Evolutionary conservation across 345 rosid genomes (phyloP).

Genomic region (Viola odorata): DNA sequence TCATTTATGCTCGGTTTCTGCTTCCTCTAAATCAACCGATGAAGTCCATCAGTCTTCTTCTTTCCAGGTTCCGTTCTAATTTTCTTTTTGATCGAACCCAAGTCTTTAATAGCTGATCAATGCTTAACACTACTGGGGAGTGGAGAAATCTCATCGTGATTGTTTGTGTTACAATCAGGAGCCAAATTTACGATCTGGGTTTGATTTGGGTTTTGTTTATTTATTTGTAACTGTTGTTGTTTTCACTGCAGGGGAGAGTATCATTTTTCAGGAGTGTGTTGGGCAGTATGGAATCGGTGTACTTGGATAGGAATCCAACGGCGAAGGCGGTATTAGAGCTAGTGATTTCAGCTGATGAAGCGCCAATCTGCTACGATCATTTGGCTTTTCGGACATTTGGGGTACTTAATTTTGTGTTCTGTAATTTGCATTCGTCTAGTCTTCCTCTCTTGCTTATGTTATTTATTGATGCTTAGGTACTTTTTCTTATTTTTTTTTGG

Average conservation of each 20-base stretch:
- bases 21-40: conserved; percentile 28
- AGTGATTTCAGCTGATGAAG: conserved; percentile 47
- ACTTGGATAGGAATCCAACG: conserved; percentile 68
- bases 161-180: not conserved
- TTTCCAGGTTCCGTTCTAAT: conserved; percentile 25
- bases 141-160: too few species aligned
- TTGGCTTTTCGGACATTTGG: conserved; percentile 92
- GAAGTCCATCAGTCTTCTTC: conserved; percentile 9
- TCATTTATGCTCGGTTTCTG: conserved; percentile 17
- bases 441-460: not conserved
- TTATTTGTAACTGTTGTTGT: not conserved
- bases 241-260: conserved; percentile 36
- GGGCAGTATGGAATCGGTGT: conserved; percentile 61
- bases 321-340: conserved; percentile 76
- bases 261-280: conserved; percentile 70
- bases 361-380: conserved; percentile 75
- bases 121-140: too few species aligned
- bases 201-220: not conserved
- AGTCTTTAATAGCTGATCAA: too few species aligned
- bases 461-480: not conserved
- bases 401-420: conserved; percentile 26
- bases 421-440: not conserved
- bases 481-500: conserved; percentile 2
- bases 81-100: too few species aligned
- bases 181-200: not conserved